Evolutionary conservation across 148 eudicot species (phyloP).

Genomic region (Vaccinium myrtillus): DNA sequence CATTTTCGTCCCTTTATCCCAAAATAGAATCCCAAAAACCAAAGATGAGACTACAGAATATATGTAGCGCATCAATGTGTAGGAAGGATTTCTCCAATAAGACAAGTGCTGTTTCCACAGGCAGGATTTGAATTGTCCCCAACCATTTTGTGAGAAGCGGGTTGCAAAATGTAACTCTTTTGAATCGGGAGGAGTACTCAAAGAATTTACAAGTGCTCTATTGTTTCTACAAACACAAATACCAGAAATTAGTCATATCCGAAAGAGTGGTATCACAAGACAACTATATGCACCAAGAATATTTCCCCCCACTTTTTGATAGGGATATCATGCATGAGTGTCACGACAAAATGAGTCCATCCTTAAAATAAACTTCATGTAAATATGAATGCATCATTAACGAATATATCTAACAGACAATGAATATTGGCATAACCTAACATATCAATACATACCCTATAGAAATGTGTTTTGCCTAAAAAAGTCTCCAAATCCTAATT

Average conservation of each 20-base stretch:
- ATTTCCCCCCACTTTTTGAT: not conserved
- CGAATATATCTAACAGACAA: too few relatives aligned
- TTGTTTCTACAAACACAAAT: slow-evolving; percentile 46
- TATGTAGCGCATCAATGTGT: slow-evolving; percentile 51
- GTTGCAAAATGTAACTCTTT: slow-evolving; percentile 49
- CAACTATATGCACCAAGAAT: not conserved
- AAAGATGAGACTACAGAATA: slow-evolving; percentile 39
- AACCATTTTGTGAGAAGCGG: slow-evolving; percentile 25
- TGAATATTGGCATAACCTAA: too few relatives aligned
- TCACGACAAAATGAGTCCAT: not conserved
- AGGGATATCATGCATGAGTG: not conserved
- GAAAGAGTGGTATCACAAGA: not conserved
- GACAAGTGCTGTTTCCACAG: slow-evolving; percentile 27
- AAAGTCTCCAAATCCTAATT: too few relatives aligned
- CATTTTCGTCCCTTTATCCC: slow-evolving; percentile 71
- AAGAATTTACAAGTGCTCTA: slow-evolving; percentile 45
- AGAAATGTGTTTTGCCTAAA: too few relatives aligned
- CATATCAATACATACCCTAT: not conserved
- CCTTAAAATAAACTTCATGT: not conserved
- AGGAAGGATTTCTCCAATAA: slow-evolving; percentile 90
- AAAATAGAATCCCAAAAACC: slow-evolving; percentile 59
- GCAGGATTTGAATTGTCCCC: too few relatives aligned
- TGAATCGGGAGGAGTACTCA: slow-evolving; percentile 61
- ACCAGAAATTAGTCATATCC: not conserved
- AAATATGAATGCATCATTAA: not conserved